Conservation (phyloP, 768 basidiomycete genomes). For the Suillus alpinus region DNA sequence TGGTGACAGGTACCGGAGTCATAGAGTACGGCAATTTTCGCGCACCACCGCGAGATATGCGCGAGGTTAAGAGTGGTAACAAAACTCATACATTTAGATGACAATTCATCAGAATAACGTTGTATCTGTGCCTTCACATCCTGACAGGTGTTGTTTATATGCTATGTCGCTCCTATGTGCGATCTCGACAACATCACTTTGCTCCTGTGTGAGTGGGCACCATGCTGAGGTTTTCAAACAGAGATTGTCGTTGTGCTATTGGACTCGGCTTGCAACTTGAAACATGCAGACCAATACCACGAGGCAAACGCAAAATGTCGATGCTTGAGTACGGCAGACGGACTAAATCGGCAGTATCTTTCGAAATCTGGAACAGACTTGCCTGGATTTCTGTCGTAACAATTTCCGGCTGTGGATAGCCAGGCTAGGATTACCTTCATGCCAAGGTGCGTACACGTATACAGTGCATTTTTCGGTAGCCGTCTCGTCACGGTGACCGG, state of each 20-base stretch:
- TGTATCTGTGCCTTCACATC: constrained; percentile 1
- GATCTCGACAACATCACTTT: neutral
- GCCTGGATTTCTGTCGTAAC: neutral
- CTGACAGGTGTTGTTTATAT: constrained; percentile 1
- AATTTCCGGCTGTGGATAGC: neutral
- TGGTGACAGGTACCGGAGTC: constrained; percentile 34
- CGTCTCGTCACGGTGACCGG: too few relatives aligned
- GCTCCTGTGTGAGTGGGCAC: neutral
- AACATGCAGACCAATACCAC: neutral
- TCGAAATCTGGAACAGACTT: neutral
- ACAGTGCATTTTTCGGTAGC: neutral
- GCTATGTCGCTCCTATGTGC: neutral
- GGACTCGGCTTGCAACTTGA: neutral
- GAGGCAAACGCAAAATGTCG: neutral
- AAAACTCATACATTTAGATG: constrained; percentile 68
- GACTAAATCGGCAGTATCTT: neutral
- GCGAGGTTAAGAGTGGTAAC: constrained; percentile 67
- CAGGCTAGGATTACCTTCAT: neutral
- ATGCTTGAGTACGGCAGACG: neutral
- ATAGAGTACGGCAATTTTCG: constrained; percentile 56
- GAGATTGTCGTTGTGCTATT: neutral
- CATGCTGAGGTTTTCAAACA: neutral
- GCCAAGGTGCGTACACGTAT: neutral
- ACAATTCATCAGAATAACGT: constrained; percentile 6
- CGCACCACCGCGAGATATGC: constrained; percentile 61